These are phyloP conservation scores for Yamadazyma laniorum DNA, from an alignment of 805 yeast genomes.

Conservation along the genomic window DNA sequence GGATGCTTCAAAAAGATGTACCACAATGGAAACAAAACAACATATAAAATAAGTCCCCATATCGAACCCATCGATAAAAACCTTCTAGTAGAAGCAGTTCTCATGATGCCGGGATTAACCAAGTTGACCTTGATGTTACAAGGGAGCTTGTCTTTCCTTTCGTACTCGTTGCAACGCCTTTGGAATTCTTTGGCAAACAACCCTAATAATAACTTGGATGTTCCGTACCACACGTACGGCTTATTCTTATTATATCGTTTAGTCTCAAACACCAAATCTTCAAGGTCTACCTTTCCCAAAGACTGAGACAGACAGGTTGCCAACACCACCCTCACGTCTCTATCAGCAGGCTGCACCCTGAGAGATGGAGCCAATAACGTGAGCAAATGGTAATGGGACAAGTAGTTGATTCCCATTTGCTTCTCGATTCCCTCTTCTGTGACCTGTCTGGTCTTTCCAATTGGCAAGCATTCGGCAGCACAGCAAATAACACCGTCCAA, in stretches of 20 bases:
- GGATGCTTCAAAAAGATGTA: slow-evolving; percentile 79
- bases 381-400: slow-evolving; percentile 77
- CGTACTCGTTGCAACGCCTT: slow-evolving; percentile 53
- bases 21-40: slow-evolving; percentile 75
- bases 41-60: slow-evolving; percentile 54
- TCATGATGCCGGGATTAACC: slow-evolving; percentile 90
- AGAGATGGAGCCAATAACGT: slow-evolving; percentile 80
- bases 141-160: slow-evolving; percentile 70
- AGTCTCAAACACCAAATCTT: slow-evolving; percentile 60
- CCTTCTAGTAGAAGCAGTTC: slow-evolving; percentile 83
- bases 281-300: slow-evolving; percentile 64
- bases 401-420: slow-evolving; percentile 81
- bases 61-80: slow-evolving; percentile 74
- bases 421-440: slow-evolving; percentile 82
- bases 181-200: slow-evolving; percentile 81
- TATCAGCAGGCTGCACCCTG: slow-evolving; percentile 87
- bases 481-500: slow-evolving; percentile 86
- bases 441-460: slow-evolving; percentile 59
- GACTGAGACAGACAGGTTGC: slow-evolving; percentile 78
- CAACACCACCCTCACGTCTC: slow-evolving; percentile 85
- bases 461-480: slow-evolving; percentile 81
- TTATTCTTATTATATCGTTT: slow-evolving; percentile 54
- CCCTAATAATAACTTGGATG: slow-evolving; percentile 73
- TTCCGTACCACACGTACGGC: slow-evolving; percentile 80
- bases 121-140: slow-evolving; percentile 66